Evolutionary conservation across 352 stramenopile genomes (phyloP).

Genomic region (Globisporangium nodosum): DNA sequence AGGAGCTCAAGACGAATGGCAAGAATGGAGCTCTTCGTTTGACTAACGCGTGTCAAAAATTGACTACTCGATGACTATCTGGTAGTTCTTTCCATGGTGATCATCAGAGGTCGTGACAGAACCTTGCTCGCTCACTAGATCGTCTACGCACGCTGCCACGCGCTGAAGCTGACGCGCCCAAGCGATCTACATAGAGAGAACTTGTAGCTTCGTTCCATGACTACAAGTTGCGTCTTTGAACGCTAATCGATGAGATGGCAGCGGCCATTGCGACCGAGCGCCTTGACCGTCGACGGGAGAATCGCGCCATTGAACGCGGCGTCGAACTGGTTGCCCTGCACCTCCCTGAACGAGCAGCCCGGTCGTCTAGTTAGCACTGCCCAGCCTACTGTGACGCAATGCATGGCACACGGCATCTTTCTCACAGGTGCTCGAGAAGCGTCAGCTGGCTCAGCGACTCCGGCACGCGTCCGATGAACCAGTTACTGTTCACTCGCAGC

Average conservation of each 20-base stretch:
- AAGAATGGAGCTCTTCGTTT: no score
- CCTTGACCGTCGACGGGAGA: constrained; percentile 31
- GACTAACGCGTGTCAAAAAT: no score
- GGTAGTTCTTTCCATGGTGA: no score
- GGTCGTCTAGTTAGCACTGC: background rate
- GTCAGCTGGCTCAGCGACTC: constrained; percentile 31
- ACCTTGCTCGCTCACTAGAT: no score
- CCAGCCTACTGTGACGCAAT: background rate
- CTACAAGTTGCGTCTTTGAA: no score
- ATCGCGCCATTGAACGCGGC: constrained; percentile 20
- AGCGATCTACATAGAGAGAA: no score
- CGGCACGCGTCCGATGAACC: constrained; percentile 38
- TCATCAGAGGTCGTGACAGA: no score
- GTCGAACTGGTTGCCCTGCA: constrained; percentile 54
- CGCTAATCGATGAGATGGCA: constrained; percentile 21
- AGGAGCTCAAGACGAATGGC: no score
- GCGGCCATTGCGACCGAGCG: constrained; percentile 33
- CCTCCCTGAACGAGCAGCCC: constrained; percentile 20
- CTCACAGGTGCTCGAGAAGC: constrained; percentile 54
- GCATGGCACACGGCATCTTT: background rate
- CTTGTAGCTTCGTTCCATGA: no score
- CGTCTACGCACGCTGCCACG: no score
- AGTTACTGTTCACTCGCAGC: constrained; percentile 56
- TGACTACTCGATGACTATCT: no score
- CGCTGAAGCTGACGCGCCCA: no score